phyloP scores from a whole-genome alignment of 73 alveolate species.

The Stentor roeselii region DNA sequence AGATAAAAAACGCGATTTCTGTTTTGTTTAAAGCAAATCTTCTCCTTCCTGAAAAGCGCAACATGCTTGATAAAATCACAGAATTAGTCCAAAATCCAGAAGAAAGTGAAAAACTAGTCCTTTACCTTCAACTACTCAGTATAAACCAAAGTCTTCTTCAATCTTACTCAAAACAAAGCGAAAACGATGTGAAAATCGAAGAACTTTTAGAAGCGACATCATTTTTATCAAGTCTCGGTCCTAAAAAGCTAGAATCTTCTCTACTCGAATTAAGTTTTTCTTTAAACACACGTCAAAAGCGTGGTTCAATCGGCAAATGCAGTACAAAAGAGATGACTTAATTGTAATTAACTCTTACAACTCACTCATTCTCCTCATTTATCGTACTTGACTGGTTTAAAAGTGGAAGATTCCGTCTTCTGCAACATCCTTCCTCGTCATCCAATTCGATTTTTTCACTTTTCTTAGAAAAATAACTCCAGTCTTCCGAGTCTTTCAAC shows the following conservation, averaged over 20 bases:
- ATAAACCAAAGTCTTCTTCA: not conserved
- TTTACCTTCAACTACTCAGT: not conserved
- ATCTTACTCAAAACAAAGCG: not conserved
- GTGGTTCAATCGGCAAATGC: not conserved
- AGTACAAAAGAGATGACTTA: conserved; percentile 1
- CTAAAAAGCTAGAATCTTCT: not conserved
- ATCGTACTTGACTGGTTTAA: not conserved
- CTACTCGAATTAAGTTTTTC: not conserved
- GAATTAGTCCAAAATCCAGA: not conserved
- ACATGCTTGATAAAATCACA: not conserved
- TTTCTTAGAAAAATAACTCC: not conserved
- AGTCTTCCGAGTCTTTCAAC: not conserved
- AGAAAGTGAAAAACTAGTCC: not conserved
- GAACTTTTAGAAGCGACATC: conserved; percentile 1
- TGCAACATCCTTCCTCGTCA: not conserved
- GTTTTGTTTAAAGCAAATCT: not conserved
- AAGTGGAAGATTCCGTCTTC: not conserved
- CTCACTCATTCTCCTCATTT: too few species aligned
- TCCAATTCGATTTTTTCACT: not conserved
- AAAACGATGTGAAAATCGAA: not conserved
- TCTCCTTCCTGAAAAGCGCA: not conserved
- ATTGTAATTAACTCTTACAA: too few species aligned
- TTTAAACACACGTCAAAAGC: not conserved
- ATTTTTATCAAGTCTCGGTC: not conserved
- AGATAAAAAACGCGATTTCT: not conserved